Percentiles rank a stretch among this genome's conserved stretches.
phyloP scores from a whole-genome alignment of 176 grass and related monocot species.

The Hyparrhenia diplandra region DNA sequence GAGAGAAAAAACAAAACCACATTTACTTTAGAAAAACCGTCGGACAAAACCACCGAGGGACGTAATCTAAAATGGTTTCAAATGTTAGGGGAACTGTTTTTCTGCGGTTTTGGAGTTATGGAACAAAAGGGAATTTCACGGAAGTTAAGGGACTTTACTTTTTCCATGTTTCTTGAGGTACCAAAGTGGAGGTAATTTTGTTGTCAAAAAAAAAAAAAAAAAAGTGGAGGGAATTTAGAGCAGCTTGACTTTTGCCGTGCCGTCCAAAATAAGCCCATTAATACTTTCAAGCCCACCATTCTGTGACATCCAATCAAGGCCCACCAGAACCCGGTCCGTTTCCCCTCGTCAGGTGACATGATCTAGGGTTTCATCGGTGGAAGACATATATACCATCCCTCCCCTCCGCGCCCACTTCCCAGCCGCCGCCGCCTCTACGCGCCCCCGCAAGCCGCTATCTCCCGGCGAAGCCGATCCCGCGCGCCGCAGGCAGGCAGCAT shows the following conservation, averaged over 20 bases:
- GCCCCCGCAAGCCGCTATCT: not conserved
- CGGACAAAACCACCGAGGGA: too few relatives aligned
- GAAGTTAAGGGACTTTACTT: too few relatives aligned
- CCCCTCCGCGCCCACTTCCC: not conserved
- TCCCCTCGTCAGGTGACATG: not conserved
- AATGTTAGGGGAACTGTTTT: too few relatives aligned
- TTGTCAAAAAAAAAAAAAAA: too few relatives aligned
- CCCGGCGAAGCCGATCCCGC: not conserved
- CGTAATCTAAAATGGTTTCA: too few relatives aligned
- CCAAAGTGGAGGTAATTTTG: too few relatives aligned
- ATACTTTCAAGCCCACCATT: not conserved
- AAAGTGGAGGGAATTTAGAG: too few relatives aligned
- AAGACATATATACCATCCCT: not conserved
- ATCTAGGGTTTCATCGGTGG: slow-evolving; percentile 24
- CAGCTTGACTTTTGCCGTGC: not conserved
- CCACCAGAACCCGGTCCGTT: not conserved
- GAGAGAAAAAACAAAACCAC: too few relatives aligned
- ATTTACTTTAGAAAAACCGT: too few relatives aligned
- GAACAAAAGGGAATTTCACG: too few relatives aligned
- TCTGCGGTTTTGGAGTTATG: too few relatives aligned
- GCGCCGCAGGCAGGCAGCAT: slow-evolving; percentile 5
- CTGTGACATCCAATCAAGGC: not conserved
- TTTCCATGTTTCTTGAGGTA: too few relatives aligned
- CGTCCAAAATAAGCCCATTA: not conserved
- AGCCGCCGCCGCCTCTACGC: slow-evolving; percentile 16